Evolutionary conservation across 257 asterid genomes (phyloP).

Genomic region (Nicotiana obtusifolia): DNA sequence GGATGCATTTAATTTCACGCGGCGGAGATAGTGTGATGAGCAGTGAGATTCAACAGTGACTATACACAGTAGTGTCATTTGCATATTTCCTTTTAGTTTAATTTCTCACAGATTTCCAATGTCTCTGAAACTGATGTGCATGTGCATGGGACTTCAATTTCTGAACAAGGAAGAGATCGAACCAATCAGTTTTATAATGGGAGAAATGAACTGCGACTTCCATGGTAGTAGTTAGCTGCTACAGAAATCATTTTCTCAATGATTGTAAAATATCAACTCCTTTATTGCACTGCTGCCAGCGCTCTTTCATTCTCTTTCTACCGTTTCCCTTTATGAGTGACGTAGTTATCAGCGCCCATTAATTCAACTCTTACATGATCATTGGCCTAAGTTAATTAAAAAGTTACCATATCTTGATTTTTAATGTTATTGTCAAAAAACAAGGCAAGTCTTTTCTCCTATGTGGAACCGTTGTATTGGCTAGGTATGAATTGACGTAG

Average conservation of each 20-base stretch:
- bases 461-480: no score
- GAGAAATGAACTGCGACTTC: background rate
- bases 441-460: no score
- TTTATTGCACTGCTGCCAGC: background rate
- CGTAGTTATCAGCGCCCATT: no score
- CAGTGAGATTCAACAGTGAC: background rate
- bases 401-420: no score
- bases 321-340: background rate
- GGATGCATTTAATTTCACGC: slow-evolving; percentile 12
- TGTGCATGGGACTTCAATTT: background rate
- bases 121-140: background rate
- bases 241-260: background rate
- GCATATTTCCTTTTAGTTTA: background rate
- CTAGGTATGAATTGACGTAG: no score
- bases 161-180: background rate
- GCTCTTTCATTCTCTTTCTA: background rate
- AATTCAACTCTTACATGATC: background rate
- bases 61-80: no score
- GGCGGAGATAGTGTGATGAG: background rate
- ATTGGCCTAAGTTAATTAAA: no score
- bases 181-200: background rate
- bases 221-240: background rate
- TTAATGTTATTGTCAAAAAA: no score
- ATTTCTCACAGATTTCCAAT: background rate
- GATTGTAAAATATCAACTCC: background rate